phyloP scores from a whole-genome alignment of 768 basidiomycete species.

The Kwoniella bestiolae region DNA sequence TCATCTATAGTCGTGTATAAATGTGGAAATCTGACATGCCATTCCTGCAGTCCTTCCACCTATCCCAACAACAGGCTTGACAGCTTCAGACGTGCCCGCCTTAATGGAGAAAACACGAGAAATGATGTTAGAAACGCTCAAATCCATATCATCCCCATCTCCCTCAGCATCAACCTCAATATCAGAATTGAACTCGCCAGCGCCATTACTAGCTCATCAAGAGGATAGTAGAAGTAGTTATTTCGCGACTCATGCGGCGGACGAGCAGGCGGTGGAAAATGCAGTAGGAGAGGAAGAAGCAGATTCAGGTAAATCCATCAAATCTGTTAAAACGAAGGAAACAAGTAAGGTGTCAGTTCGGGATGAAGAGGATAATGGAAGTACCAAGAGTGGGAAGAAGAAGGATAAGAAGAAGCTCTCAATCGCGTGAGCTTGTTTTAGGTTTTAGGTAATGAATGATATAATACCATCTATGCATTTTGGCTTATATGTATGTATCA shows the following conservation, averaged over 20 bases:
- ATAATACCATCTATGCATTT: slow-evolving; percentile 14
- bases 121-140: slow-evolving; percentile 76
- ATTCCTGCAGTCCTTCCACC: slow-evolving; percentile 91
- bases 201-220: slow-evolving; percentile 25
- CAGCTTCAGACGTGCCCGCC: slow-evolving; percentile 69
- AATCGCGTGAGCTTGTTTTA: slow-evolving; percentile 46
- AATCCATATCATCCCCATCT: slow-evolving; percentile 68
- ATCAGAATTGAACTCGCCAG: slow-evolving; percentile 11
- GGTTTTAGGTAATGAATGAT: slow-evolving; percentile 10
- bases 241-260: slow-evolving; percentile 9
- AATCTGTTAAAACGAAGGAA: slow-evolving; percentile 1
- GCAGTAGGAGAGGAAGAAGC: slow-evolving; percentile 27
- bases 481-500: slow-evolving; percentile 16
- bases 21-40: too few species aligned
- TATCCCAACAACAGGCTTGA: slow-evolving; percentile 73
- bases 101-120: slow-evolving; percentile 72
- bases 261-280: slow-evolving; percentile 24
- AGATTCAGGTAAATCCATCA: slow-evolving; percentile 7
- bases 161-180: slow-evolving; percentile 5
- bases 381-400: slow-evolving; percentile 4
- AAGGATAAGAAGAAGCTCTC: slow-evolving; percentile 28
- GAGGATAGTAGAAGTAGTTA: slow-evolving; percentile 17
- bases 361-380: neutral
- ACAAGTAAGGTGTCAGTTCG: neutral
- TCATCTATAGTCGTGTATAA: too few species aligned